These are phyloP conservation scores for Candida smagusa DNA, from an alignment of 1,139 yeast species.

Conservation along the genomic window DNA sequence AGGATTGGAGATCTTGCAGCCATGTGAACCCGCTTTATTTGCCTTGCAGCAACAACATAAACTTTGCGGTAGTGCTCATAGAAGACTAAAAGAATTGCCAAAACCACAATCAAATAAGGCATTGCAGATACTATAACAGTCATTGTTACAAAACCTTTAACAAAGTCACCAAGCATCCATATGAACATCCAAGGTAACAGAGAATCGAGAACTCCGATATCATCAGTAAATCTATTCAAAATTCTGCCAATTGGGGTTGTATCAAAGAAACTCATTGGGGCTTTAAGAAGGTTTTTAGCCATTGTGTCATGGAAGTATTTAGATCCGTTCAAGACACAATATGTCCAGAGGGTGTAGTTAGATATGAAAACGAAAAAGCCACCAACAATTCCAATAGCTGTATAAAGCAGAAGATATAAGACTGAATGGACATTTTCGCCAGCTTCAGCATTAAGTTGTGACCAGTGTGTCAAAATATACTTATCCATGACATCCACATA, in stretches of 20 bases:
- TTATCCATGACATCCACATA: constrained; percentile 24
- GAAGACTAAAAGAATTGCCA: constrained; percentile 16
- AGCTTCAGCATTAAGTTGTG: constrained; percentile 28
- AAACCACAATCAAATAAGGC: constrained; percentile 22
- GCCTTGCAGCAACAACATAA: constrained; percentile 26
- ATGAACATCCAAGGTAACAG: constrained; percentile 25
- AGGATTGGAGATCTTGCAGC: constrained; percentile 23
- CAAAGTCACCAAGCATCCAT: constrained; percentile 12
- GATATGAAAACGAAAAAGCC: constrained; percentile 27
- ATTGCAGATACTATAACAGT: constrained; percentile 21
- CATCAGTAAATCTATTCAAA: constrained; percentile 29
- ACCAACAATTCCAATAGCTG: constrained; percentile 26
- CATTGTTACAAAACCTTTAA: constrained; percentile 16
- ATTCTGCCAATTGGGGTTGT: constrained; percentile 31
- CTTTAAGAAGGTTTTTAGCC: constrained; percentile 23
- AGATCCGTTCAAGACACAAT: constrained; percentile 26
- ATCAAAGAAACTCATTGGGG: constrained; percentile 32
- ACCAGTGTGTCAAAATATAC: constrained; percentile 36
- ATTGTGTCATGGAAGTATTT: constrained; percentile 23
- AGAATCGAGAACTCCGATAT: constrained; percentile 22
- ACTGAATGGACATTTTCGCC: constrained; percentile 24
- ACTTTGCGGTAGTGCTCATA: constrained; percentile 22
- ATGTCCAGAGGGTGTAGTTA: constrained; percentile 31
- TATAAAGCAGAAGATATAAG: constrained; percentile 24
- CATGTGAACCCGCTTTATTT: constrained; percentile 24